phyloP scores from a whole-genome alignment of 768 basidiomycete genomes.

The Filobasidium floriforme region DNA sequence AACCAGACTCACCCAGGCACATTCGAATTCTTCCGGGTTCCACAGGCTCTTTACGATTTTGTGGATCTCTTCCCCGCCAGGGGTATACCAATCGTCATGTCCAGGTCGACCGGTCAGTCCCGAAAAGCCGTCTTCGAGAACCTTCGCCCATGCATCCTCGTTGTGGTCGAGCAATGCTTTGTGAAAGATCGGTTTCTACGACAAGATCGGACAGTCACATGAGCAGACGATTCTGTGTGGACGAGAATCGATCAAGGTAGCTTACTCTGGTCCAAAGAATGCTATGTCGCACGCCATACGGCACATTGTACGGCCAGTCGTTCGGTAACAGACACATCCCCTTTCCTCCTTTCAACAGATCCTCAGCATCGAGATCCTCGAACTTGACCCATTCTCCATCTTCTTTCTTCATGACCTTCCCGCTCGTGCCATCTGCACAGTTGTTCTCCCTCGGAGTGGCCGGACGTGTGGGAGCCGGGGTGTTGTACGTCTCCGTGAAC shows the following conservation, averaged over 20 bases:
- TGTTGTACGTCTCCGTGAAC: background rate
- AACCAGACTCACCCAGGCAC: conserved; percentile 36
- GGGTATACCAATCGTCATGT: conserved; percentile 28
- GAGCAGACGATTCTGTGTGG: background rate
- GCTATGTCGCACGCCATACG: conserved; percentile 38
- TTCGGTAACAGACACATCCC: conserved; percentile 29
- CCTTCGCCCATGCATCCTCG: conserved; percentile 30
- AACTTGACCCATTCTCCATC: background rate
- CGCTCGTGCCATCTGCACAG: background rate
- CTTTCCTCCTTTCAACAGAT: conserved; percentile 5
- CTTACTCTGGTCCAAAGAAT: conserved; percentile 42
- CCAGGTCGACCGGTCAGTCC: conserved; percentile 36
- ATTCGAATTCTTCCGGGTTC: conserved; percentile 41
- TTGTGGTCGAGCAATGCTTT: conserved; percentile 36
- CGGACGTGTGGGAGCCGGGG: background rate
- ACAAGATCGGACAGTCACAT: conserved; percentile 4
- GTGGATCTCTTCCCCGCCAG: conserved; percentile 38
- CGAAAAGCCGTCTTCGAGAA: conserved; percentile 37
- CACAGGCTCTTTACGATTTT: conserved; percentile 40
- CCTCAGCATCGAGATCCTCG: background rate
- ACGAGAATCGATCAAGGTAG: background rate
- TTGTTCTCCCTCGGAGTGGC: background rate
- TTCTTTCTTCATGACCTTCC: background rate
- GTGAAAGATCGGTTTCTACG: conserved; percentile 41
- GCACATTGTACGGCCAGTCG: conserved; percentile 42